These are phyloP conservation scores for Leucocoprinus birnbaumii DNA, from an alignment of 768 basidiomycete genomes.

Conservation along the genomic window DNA sequence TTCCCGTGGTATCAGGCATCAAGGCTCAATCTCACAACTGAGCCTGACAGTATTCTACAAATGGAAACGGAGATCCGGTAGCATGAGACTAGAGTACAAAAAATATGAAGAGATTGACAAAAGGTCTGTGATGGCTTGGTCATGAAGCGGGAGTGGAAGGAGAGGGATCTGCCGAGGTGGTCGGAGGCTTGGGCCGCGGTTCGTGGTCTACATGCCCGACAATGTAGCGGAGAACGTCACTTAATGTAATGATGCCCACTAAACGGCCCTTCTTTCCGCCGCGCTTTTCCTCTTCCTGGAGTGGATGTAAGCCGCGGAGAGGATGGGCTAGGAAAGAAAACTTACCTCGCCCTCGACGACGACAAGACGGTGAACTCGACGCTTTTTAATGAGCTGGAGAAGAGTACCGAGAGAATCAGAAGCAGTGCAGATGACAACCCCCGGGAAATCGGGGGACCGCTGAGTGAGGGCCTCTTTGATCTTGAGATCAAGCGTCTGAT, in stretches of 20 bases:
- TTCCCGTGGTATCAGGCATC: neutral
- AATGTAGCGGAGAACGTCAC: slow-evolving; percentile 84
- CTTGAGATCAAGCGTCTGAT: slow-evolving; percentile 93
- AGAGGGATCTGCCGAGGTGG: neutral
- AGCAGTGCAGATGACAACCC: slow-evolving; percentile 93
- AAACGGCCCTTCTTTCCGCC: slow-evolving; percentile 84
- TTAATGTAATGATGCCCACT: slow-evolving; percentile 83
- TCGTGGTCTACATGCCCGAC: slow-evolving; percentile 54
- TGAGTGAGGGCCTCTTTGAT: slow-evolving; percentile 90
- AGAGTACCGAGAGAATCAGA: slow-evolving; percentile 89
- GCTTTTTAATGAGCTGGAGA: slow-evolving; percentile 87
- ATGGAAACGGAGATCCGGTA: neutral
- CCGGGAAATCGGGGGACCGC: slow-evolving; percentile 92
- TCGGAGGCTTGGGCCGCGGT: slow-evolving; percentile 22
- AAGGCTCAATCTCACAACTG: neutral
- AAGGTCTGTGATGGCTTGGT: neutral
- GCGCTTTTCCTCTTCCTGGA: slow-evolving; percentile 73
- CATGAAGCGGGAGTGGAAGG: neutral
- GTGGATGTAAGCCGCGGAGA: neutral
- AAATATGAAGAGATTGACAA: neutral
- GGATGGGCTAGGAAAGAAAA: slow-evolving; percentile 7
- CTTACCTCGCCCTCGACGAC: slow-evolving; percentile 90
- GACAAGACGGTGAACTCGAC: slow-evolving; percentile 90
- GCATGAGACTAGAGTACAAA: neutral
- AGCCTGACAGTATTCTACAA: too few relatives aligned